Conservation (phyloP, 2,329 filamentous ascomycete species). For the Xylariaceae sp. region DNA sequence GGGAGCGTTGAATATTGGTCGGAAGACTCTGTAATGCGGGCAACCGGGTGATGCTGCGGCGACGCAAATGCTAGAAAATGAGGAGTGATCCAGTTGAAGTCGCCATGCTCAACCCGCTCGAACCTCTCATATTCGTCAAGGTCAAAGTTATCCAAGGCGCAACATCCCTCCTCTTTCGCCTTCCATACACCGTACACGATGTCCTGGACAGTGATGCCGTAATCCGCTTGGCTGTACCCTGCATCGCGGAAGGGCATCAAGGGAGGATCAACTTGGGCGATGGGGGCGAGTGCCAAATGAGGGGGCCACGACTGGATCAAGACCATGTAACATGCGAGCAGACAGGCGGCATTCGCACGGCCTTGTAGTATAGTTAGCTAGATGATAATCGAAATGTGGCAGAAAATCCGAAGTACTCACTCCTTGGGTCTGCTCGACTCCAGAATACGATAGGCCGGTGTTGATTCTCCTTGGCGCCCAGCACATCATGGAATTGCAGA, state of each 20-base stretch:
- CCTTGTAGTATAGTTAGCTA: constrained; percentile 44
- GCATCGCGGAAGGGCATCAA: constrained; percentile 99
- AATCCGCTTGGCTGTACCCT: constrained; percentile 97
- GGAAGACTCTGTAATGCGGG: constrained; percentile 67
- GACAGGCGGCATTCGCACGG: constrained; percentile 88
- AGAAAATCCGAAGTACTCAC: constrained; percentile 45
- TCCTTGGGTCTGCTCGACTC: constrained; percentile 87
- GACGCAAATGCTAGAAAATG: constrained; percentile 95
- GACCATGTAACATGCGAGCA: constrained; percentile 98
- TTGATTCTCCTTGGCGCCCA: constrained; percentile 87
- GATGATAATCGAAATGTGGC: neutral
- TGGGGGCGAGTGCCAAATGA: constrained; percentile 89
- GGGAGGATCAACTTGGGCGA: constrained; percentile 93
- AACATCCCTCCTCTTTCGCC: constrained; percentile 92
- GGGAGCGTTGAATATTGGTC: constrained; percentile 73
- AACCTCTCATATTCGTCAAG: constrained; percentile 95
- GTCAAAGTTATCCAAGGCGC: constrained; percentile 88
- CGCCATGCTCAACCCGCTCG: constrained; percentile 94
- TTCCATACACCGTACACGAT: constrained; percentile 99
- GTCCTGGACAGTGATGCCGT: constrained; percentile 91
- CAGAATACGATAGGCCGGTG: constrained; percentile 91
- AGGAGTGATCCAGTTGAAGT: constrained; percentile 99
- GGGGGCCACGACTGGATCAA: constrained; percentile 97
- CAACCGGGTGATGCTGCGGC: constrained; percentile 75
- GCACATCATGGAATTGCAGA: constrained; percentile 89